phyloP scores from a whole-genome alignment of 345 rosid species.

The Moricandia moricandioides region DNA sequence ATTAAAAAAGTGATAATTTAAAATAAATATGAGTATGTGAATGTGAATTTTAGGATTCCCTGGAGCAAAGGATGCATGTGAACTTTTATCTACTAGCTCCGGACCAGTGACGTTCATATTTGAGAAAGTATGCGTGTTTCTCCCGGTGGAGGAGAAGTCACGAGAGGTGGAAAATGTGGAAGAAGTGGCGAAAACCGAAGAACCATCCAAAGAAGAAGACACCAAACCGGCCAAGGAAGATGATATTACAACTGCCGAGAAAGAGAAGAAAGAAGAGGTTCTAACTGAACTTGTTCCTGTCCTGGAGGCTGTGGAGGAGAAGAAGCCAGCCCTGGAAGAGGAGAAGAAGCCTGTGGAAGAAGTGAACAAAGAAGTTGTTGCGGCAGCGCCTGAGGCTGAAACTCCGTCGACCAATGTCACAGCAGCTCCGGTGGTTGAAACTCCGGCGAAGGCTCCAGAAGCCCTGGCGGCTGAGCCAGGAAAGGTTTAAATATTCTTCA shows the following conservation, averaged over 20 bases:
- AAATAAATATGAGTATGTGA: not conserved
- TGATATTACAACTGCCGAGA: not conserved
- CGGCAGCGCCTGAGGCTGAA: not conserved
- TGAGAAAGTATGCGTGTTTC: not conserved
- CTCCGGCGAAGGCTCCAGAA: not conserved
- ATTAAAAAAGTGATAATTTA: not conserved
- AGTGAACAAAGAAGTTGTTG: not conserved
- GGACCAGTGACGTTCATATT: not conserved
- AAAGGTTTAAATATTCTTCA: not conserved
- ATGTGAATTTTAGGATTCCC: not conserved
- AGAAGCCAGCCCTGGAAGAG: not conserved
- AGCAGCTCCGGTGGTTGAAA: not conserved
- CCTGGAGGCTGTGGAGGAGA: not conserved
- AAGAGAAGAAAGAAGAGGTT: not conserved
- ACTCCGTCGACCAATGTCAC: not conserved
- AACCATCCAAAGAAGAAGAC: not conserved
- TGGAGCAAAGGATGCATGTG: not conserved
- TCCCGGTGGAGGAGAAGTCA: not conserved
- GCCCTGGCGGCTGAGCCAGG: not conserved
- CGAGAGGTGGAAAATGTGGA: not conserved
- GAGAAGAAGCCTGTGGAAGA: not conserved
- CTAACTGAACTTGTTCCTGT: not conserved
- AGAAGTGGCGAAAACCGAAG: not conserved
- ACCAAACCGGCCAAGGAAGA: not conserved
- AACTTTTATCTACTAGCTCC: not conserved